Base-by-base conservation (phyloP, 1,284 basidiomycete genomes). In the Leccinum griseonigrum region DNA sequence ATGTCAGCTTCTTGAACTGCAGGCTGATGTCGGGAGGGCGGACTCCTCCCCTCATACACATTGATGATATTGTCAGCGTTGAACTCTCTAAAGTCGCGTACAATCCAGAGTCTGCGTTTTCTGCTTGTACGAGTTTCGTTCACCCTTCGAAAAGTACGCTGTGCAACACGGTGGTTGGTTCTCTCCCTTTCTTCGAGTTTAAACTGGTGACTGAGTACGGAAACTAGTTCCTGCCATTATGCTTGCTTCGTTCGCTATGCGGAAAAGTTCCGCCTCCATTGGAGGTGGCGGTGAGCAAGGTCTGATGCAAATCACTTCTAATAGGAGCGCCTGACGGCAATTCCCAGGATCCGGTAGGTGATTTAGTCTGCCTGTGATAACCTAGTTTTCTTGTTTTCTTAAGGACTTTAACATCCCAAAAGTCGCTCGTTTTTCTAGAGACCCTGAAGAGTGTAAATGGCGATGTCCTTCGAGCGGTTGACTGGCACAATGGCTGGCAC, bases 241-340 rank as follows among this genome's bases (percentile, higher is more conserved):
- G 66, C 75, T 95, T 52, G 92, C 94, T 4, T 83, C 92, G 0
- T 90, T 96, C 66, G 92, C 93, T 38, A 90, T 96, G 86, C 87
- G 90, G 73, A 90, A 91, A 75, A 86, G 85, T 50, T 78, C 87
- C 2, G 62, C 76, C n/a, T 84, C 82, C 5, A 79, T 85, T 53
- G 94, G 94, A 61, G 90, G 87, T 28, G 90, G 80, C 10, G 91
- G 92, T 58, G 94, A 95, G 72, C 86, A 90, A 67, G 94, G 93
- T 29, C 74, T 90, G 59, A 95, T 95, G 92, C 93, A 96, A 76
- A 81, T 95, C 68, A 90, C 89, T 14, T 72, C 77, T 54, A 90
- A 91, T 67, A 95, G 95, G 76, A 96, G 93, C 87, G 0, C 85
- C 88, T 3, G 76, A 75, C 13, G 83, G 83, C 7, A 80, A 91